Percentiles rank a stretch among this genome's conserved stretches.
phyloP scores from a whole-genome alignment of 2,329 filamentous ascomycete species.

The Nakataea oryzae region DNA sequence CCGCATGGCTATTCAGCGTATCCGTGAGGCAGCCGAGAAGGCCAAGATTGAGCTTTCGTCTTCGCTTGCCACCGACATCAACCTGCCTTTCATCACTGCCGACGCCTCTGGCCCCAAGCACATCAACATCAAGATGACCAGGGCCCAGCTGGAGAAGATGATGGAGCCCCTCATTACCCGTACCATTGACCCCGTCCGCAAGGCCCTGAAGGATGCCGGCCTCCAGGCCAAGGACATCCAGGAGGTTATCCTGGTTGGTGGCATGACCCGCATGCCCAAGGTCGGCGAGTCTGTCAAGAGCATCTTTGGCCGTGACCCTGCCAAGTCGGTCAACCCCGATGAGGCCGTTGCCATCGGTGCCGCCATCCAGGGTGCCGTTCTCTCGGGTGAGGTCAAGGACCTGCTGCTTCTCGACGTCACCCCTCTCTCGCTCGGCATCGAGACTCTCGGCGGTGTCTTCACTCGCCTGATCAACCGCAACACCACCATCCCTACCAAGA shows the following conservation, averaged over 20 bases:
- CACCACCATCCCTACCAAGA: conserved; percentile 98
- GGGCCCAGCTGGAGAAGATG: conserved; percentile 85
- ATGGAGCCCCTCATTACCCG: conserved; percentile 80
- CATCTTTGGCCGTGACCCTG: conserved; percentile 92
- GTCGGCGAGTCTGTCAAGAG: conserved; percentile 90
- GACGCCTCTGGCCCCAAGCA: conserved; percentile 94
- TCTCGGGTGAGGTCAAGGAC: conserved; percentile 93
- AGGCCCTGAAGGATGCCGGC: conserved; percentile 92
- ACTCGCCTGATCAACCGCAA: conserved; percentile 98
- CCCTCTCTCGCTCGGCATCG: conserved; percentile 92
- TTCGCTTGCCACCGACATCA: conserved; percentile 91
- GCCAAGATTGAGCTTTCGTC: conserved; percentile 98
- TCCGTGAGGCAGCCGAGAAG: conserved; percentile 97
- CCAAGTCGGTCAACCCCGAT: conserved; percentile 97
- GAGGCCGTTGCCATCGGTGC: conserved; percentile 97
- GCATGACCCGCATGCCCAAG: conserved; percentile 99
- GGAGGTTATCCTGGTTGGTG: conserved; percentile 95
- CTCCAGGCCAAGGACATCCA: conserved; percentile 89
- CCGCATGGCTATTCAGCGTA: conserved; percentile 98
- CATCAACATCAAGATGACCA: conserved; percentile 92
- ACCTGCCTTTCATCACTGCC: conserved; percentile 96
- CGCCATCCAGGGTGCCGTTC: conserved; percentile 92
- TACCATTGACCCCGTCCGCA: conserved; percentile 87
- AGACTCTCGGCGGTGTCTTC: conserved; percentile 96
- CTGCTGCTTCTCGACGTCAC: conserved; percentile 92